Base-by-base conservation (phyloP, 1,139 yeast genomes). In the Kodamaea plutei region DNA sequence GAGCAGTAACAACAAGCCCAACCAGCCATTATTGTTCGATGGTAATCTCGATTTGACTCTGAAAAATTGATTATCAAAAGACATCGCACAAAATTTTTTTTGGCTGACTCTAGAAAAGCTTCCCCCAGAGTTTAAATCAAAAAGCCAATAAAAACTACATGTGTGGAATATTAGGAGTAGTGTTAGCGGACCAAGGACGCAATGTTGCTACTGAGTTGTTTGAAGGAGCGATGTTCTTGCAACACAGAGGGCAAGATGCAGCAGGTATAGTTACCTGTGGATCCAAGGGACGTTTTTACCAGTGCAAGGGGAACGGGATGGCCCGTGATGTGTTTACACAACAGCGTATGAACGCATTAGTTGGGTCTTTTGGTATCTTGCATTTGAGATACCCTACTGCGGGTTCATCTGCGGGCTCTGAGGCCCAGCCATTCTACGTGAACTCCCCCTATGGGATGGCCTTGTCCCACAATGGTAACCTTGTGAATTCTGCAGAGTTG, bases 201-300 rank as follows among this genome's bases (percentile, higher is more conserved):
- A 71, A 75, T 36, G 96, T 84, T 31, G 93, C 96, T 13, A 79
- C 95, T 7, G 97, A 89, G 54, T 68, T 91, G 34, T 80, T 87
- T 40, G 98, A 91, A 58, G 96, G 96, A 12, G 84, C 94, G 41
- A 79, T 88, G 68, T 91, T 83, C 56, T 69, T 91, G 41, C 99
- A 91, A 56, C 99, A 91, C 56, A 76, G 99, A 53, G 99, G 99
- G 28, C 99, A 91, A 61, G 99, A 91, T 58, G 99, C 99, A 8
- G 96, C 97, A n/a, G 99, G 99, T 41, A 89, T 91, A 38, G 93
- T 87, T 24, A 93, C 98, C 8, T 88, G 96, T 59, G 98, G 96
- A 31, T 68, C 84, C 30, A 79, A 89, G 43, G 99, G 98, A 43
- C 73, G 98, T 38, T 73, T 93, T 36, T 89, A 87, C 64, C 97